Percentiles rank a stretch among this genome's conserved stretches.
Conservation (phyloP, 768 basidiomycete species). For the Phanerochaete sordida region DNA sequence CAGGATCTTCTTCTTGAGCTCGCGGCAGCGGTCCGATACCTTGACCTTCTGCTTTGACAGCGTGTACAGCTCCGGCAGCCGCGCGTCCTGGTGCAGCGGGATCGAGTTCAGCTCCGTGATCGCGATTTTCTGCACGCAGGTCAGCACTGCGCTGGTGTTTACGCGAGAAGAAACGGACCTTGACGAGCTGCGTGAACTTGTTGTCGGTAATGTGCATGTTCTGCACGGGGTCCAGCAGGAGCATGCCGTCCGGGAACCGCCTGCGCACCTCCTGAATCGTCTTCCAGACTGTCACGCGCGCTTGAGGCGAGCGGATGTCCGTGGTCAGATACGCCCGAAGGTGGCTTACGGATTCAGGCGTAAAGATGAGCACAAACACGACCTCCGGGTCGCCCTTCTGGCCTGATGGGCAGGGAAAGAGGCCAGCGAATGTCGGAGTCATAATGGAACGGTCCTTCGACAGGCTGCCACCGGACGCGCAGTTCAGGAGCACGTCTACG, state of each 20-base stretch:
- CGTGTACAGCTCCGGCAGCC: constrained; percentile 78
- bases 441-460: constrained; percentile 56
- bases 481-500: constrained; percentile 86
- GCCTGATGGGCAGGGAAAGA: constrained; percentile 69
- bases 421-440: constrained; percentile 59
- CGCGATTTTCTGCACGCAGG: constrained; percentile 95
- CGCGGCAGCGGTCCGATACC: constrained; percentile 62
- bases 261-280: constrained; percentile 88
- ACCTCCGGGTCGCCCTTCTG: constrained; percentile 82
- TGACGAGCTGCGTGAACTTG: constrained; percentile 82
- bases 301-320: constrained; percentile 73
- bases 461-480: constrained; percentile 56
- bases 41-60: constrained; percentile 76
- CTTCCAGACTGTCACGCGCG: constrained; percentile 85
- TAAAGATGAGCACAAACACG: constrained; percentile 84
- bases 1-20: constrained; percentile 81
- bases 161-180: constrained; percentile 40
- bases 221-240: constrained; percentile 84
- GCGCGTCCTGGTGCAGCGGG: constrained; percentile 73
- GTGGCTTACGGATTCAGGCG: constrained; percentile 81
- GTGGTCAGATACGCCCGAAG: constrained; percentile 87
- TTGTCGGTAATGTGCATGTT: constrained; percentile 97
- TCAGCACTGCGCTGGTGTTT: no score
- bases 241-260: constrained; percentile 84
- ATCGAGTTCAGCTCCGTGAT: constrained; percentile 82